Conservation (phyloP, 371 early-diverging fungal species). For the Apophysomyces ossiformis region DNA sequence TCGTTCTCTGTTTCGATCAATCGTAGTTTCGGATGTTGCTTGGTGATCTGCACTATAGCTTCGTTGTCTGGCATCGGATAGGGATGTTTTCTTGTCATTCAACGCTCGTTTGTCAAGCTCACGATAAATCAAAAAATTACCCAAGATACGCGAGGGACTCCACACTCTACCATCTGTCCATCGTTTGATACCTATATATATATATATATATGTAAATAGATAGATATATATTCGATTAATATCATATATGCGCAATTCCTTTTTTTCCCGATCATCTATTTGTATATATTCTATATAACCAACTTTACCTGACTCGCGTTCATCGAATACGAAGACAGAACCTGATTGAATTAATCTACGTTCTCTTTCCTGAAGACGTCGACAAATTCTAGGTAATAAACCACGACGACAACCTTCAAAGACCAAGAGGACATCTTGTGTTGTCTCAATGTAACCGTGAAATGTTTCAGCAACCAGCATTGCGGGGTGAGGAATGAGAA, state of each 20-base stretch:
- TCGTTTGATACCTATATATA: constrained; percentile 62
- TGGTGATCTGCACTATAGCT: constrained; percentile 35
- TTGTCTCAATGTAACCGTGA: constrained; percentile 72
- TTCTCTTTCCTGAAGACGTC: constrained; percentile 74
- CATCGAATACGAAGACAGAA: constrained; percentile 78
- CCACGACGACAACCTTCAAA: constrained; percentile 78
- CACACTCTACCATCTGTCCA: constrained; percentile 79
- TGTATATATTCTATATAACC: background rate
- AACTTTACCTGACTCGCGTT: constrained; percentile 70
- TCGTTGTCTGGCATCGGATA: constrained; percentile 24
- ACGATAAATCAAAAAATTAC: constrained; percentile 68
- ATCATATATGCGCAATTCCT: background rate
- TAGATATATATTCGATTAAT: background rate
- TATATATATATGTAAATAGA: background rate
- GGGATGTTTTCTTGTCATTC: constrained; percentile 28
- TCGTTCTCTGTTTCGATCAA: constrained; percentile 55
- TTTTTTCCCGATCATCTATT: constrained; percentile 2
- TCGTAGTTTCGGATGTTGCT: constrained; percentile 17
- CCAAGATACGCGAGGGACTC: constrained; percentile 72
- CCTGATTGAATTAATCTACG: constrained; percentile 71
- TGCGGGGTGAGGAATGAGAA: background rate
- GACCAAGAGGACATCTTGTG: constrained; percentile 74
- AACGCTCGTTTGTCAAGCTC: constrained; percentile 55
- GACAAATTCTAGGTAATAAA: constrained; percentile 63
- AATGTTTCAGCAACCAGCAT: constrained; percentile 62